Base-by-base conservation (phyloP, 805 yeast species). In the Trichomonascus vanleenenianus region DNA sequence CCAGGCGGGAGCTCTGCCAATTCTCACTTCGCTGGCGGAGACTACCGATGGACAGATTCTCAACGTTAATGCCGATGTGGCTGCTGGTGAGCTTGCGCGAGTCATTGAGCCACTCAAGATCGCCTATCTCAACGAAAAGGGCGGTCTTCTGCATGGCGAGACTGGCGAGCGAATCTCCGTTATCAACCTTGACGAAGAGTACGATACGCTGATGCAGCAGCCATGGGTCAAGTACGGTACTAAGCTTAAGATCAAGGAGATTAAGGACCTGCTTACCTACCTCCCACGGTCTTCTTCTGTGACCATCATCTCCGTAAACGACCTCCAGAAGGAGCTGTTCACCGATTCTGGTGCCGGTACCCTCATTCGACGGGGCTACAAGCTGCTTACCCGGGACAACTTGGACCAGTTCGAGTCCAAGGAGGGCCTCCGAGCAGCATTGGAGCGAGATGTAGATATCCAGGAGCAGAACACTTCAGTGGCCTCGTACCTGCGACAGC, bases 261-360 rank as follows among this genome's bases (percentile, higher is more conserved):
- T 93, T 66, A 88, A 86, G 66, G 98, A 93, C 59, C 75, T 93
- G 61, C 77, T 93, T 62, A 91, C 85, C 69, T 89, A 83, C 63
- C 75, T 93, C 63, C 99, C 99, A 49, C 81, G 97, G 65, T 86
- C 97, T 2, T 88, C 97, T 0, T 88, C 97, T 3, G 99, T 93
- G 41, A 98, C 99, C 38, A 93, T 93, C 63, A 93, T 93, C 58
- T 85, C 91, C 55, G 97, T 93, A 39, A 78, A 85, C 58, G 97
- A 93, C 63, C 75, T 93, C 60, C 97, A 93, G 70, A 93, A 91
- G 65, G 99, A 93, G 67, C 77, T 93, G 60, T 93, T 93, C 70
- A 93, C 99, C 35, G 98, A 93, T 65, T 84, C 96, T 14, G 99
- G 99, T 66, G 99, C 98, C 27, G 99, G 99, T 62, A 93, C 99